Base-by-base conservation (phyloP, 2,329 filamentous ascomycete genomes). In the Pseudogymnoascus sp. region DNA sequence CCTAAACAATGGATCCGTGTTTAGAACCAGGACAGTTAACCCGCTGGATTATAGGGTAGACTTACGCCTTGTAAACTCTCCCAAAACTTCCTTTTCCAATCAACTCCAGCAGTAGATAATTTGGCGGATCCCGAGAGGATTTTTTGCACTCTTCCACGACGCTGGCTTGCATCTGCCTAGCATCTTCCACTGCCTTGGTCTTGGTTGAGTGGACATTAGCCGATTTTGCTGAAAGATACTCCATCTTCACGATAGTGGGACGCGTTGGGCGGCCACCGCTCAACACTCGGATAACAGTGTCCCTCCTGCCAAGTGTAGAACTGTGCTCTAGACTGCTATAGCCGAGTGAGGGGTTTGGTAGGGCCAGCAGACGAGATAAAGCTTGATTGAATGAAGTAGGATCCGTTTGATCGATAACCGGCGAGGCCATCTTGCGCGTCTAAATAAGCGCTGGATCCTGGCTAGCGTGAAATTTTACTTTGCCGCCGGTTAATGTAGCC, bases 11-110 rank as follows among this genome's bases (percentile, higher is more conserved):
- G 31, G 17, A 41, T 17, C 25, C 58, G 7, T 29, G 7, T 39
- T 39, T 31, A 59, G 21, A 44, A 60, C 60, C 17, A 62, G 62
- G 17, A 41, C 25, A 31, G 29, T 66, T 48, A 65, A 29, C 64
- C 9, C 5, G 36, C 6, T 29, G n/a, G 13, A 58, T 33, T 33
- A 3, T 21, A 27, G 39, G 35, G 42, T 13, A 63, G n/a, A 67
- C 67, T 65, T 68, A 72, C 71, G 66, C 86, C 73, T 89, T 90
- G 75, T 89, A 91, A 13, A 91, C 88, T 36, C 87, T 82, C 1
- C 88, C 88, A 71, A 88, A 91, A 64, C 84, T 85, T 44, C 88
- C 88, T 71, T 91, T 91, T 62, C 88, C 88, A 67, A 90, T 90
- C 62, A 91, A 78, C 72, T 91, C 88, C 10, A 82, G 79, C 36